Evolutionary conservation across 768 basidiomycete genomes (phyloP), one percentile per base, ranked within the genome.

Genomic region (Tylopilus sp.): DNA sequence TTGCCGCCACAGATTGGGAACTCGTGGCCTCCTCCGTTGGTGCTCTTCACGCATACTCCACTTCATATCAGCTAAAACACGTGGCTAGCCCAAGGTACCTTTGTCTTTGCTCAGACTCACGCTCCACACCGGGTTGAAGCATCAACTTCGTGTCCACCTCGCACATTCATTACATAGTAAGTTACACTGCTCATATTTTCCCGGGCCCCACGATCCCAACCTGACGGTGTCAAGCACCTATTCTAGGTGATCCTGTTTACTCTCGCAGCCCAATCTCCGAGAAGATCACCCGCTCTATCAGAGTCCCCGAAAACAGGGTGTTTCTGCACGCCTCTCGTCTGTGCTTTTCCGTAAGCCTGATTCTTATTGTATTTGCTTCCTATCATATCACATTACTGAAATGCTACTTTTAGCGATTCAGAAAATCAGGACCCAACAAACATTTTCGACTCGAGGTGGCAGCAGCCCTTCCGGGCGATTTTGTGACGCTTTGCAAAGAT

Each of bases 141-240:
- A 88, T 52, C 86, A 88, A 59, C 76, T 88, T 29, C 78, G 86
- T n/a, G 72, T 86, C 14, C 86, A 88, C 54, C 63, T 83, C 29
- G 77, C 85, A 2, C 72, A 77, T 44, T 71, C 70, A 50, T 63
- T 86, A 48, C 72, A 75, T 45, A 69, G 85, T 82, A 52, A 13
- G 72, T 59, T 16, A 34, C 34, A 38, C 48, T 19, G 26, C 19
- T 36, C n/a, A 44, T 46, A 33, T 33, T 14, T 52, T 53, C 22
- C 44, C 21, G 9, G 33, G 25, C 11, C 36, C 40, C 55, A 34
- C 46, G 12, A 40, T 25, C 40, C 46, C 24, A 44, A 53, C 17
- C 36, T 62, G 50, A 70, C 41, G 9, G 37, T 45, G 34, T 43
- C 45, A 54, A 88, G 86, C 81, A 26, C 86, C 86, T 17, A 81